Base-by-base conservation (phyloP, 2,329 filamentous ascomycete genomes). In the Ceratocystis huliohia region DNA sequence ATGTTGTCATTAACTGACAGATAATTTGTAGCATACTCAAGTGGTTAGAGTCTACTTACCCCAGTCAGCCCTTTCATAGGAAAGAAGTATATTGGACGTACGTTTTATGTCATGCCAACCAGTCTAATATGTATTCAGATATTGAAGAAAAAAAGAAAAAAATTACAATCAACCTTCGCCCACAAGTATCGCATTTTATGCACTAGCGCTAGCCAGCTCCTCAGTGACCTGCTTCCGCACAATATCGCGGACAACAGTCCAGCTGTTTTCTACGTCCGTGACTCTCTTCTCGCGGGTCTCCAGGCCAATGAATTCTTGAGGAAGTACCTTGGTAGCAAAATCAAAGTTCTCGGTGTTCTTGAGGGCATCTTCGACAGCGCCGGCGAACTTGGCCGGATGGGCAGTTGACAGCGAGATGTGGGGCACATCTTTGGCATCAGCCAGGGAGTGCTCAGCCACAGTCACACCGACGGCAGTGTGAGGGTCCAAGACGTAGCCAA, bases 341-440 rank as follows among this genome's bases (percentile, higher is more conserved):
- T 84, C 81, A 72, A 95, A 96, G 1, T 82, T 85, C n/a, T 81
- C 75, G 73, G 89, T 81, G 7, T 82, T 82, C 69, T 85, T 82
- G 68, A 97, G 79, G 0, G 93, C 91, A 61, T 88, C 72, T 71
- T 92, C 88, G 1, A 99, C 93, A 0, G 92, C 92, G 41, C 84
- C 84, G 0, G 88, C 86, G 73, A 99, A 99, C 76, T 99, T 99
- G 69, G 93, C 94, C 0, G 94, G 93, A 76, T 99, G 94, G 1
- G 94, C 94, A 1, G 94, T 99, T 1, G 92, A 89, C 2, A 99
- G 84, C 1, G 91, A 86, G 72, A 99, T 88, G 74, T 96, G 88
- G n/a, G 76, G 80, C 64, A 86, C 77, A 17, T 78, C 78, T 1
- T 79, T 74, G 33, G 76, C 76, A 0, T 78, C 75, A 56, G 78